phyloP scores from a whole-genome alignment of 805 yeast species.

The Barnettozyma californica region DNA sequence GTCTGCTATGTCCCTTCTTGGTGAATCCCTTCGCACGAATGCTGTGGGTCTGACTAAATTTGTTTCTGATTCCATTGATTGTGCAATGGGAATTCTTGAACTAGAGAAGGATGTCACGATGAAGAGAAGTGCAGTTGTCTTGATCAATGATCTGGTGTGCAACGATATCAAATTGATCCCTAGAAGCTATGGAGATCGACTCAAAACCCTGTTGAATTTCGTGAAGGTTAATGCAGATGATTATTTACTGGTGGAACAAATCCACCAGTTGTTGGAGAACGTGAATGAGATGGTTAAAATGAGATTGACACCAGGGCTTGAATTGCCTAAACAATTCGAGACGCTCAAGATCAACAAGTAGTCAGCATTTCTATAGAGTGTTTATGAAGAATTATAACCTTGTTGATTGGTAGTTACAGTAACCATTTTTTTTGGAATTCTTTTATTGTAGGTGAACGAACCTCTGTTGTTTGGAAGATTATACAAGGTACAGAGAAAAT shows the following conservation, averaged over 20 bases:
- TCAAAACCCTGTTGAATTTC: slow-evolving; percentile 40
- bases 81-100: slow-evolving; percentile 70
- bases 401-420: background rate
- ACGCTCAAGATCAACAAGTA: background rate
- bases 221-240: slow-evolving; percentile 46
- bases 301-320: background rate
- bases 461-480: no score
- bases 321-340: slow-evolving; percentile 3
- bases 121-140: slow-evolving; percentile 70
- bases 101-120: slow-evolving; percentile 49
- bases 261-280: slow-evolving; percentile 31
- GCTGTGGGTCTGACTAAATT: slow-evolving; percentile 46
- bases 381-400: no score
- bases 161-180: slow-evolving; percentile 49
- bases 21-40: slow-evolving; percentile 56
- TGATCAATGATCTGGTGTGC: slow-evolving; percentile 56
- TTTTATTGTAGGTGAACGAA: no score
- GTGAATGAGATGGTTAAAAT: slow-evolving; percentile 23
- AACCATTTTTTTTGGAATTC: no score
- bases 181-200: slow-evolving; percentile 37
- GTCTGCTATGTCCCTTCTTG: slow-evolving; percentile 86
- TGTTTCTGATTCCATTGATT: slow-evolving; percentile 60
- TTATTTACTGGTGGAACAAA: slow-evolving; percentile 55
- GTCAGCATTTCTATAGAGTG: background rate
- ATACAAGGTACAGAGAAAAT: no score